Base-by-base conservation (phyloP, 441 rosid species). In the Bocquillonia castaneifolia region DNA sequence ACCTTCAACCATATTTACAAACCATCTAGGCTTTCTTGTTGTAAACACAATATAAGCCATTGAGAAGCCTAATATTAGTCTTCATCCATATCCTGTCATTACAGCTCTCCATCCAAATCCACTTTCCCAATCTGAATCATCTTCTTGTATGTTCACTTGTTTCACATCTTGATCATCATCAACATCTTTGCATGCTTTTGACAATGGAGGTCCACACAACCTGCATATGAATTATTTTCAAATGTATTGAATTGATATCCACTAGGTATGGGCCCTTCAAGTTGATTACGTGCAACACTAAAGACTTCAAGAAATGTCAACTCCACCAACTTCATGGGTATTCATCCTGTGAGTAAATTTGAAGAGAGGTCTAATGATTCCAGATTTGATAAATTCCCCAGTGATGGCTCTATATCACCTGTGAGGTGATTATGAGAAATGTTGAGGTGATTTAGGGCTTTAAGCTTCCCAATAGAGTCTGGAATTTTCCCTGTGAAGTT, bases 171-270 rank as follows among this genome's bases (percentile, higher is more conserved):
- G 64, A 14, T 2, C n/a, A n/a, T 63, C 39, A 0, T 25, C 55
- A 47, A 29, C 28, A n/a, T n/a, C n/a, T 17, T 32, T 13, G 28
- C 67, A 63, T 13, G 6, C 23, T 4, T 47, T 64, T 12, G 9
- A 8, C 1, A 64, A 17, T 9, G 54, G 67, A 64, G 18, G 29
- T 64, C 95, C 90, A 18, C 88, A 89, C 67, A 89, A 70, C 95
- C 90, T 14, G 76, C 80, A 15, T 17, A 69, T 78, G 61, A 75
- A 67, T 2, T 57, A 53, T 13, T 45, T 57, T 65, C 37, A 34
- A 34, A n/a, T n/a, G n/a, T n/a, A n/a, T n/a, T n/a, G n/a, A n/a
- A n/a, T n/a, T n/a, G n/a, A n/a, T n/a, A n/a, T 7, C 23, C 59
- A 12, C 39, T 2, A 34, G 8, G 63, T 32, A 58, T 20, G 15